A percentile compares a stretch with the other conserved stretches of the same genome.
Evolutionary conservation across 306 rosid species (phyloP).

Genomic region (Prinsepia uniflora): DNA sequence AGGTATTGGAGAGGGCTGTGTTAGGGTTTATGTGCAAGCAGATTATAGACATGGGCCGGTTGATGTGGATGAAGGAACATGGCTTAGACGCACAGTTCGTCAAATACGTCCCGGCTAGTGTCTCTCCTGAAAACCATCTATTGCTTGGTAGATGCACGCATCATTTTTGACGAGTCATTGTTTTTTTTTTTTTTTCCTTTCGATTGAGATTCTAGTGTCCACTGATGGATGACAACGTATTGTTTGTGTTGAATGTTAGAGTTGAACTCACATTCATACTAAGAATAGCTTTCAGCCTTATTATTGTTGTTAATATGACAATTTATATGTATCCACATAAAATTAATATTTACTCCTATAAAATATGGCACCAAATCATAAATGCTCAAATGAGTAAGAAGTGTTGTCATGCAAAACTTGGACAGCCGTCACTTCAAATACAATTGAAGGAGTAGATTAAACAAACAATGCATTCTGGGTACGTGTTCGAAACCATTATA

Average conservation of each 20-base stretch:
- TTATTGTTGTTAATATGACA: too few relatives aligned
- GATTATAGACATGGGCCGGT: constrained; percentile 84
- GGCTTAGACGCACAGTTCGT: constrained; percentile 68
- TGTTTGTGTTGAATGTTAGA: not conserved
- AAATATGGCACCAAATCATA: too few relatives aligned
- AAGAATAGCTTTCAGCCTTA: too few relatives aligned
- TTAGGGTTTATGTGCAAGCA: constrained; percentile 93
- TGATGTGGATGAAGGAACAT: constrained; percentile 67
- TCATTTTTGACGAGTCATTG: constrained; percentile 6
- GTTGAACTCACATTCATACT: not conserved
- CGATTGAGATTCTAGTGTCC: not conserved
- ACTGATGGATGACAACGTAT: not conserved
- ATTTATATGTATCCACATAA: too few relatives aligned
- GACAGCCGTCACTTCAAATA: too few relatives aligned
- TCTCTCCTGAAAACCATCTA: constrained; percentile 91
- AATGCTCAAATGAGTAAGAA: too few relatives aligned
- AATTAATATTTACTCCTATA: too few relatives aligned
- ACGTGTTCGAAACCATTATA: too few relatives aligned
- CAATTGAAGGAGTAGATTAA: too few relatives aligned
- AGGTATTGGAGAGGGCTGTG: constrained; percentile 62
- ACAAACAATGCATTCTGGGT: too few relatives aligned
- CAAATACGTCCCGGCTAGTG: constrained; percentile 63
- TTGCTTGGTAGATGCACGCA: constrained; percentile 47
- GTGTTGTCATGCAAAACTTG: too few relatives aligned
- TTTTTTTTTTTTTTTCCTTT: not conserved